Evolutionary conservation across 495 filamentous ascomycete genomes (phyloP), one percentile per base, ranked within the genome.

Genomic region (Aspergillus sclerotiicarbonarius): DNA sequence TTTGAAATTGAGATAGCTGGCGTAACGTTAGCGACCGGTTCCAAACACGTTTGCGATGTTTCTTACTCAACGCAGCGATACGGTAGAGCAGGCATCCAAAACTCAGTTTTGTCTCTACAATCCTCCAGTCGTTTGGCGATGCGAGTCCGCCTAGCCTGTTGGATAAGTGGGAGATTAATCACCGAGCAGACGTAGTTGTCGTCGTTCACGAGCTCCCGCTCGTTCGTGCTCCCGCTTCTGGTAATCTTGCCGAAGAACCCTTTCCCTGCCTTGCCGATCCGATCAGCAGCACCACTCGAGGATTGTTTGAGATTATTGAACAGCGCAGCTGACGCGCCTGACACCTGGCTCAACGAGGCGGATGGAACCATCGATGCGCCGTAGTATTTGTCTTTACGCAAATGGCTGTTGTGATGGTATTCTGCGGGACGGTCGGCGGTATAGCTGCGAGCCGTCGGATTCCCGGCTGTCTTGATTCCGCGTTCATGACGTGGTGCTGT

Each of bases 71-170:
- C 94, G 29, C 88, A 92, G 51, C 92, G 80, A 83, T 91, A 96
- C 0, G 92, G 92, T 47, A 96, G 84, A 16, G 90, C 89, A 0
- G 92, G 92, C 90, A 96, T 94, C 92, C 92, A 96, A 66, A 92
- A 96, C 64, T 96, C 92, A 0, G 92, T 96, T 80, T 96, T 96
- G 65, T 96, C 92, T 45, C 84, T 79, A 15, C 90, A 95, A 54
- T 88, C 82, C 65, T 91, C 89, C 15, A 96, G 75, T 51, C 86
- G 82, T 71, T 90, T 92, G 3, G 90, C 91, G 63, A 96, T 96
- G 35, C 92, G 80, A 1, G 92, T 96, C 48, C 84, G 73, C n/a
- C 91, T 81, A 6, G 91, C 90, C 70, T 96, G 92, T 60, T 95
- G 85, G 39, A 93, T 78, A 29, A 96, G 77, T 0, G 90, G 89